These are phyloP conservation scores for Malus hybrid DNA, from an alignment of 331 rosid species.

Conservation along the genomic window DNA sequence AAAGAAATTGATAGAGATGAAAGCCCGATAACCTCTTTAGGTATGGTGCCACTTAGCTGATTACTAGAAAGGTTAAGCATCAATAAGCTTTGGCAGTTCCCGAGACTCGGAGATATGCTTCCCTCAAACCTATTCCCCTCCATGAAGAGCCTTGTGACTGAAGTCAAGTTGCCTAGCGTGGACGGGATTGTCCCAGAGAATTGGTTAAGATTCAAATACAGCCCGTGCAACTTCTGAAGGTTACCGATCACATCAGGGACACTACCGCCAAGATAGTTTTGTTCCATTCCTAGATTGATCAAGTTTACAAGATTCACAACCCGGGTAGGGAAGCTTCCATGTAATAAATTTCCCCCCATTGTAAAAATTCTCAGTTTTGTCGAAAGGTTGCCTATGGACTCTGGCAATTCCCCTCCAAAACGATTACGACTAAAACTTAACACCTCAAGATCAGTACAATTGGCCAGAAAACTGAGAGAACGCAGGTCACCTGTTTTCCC, in stretches of 20 bases:
- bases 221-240: background rate
- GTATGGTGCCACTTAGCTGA: slow-evolving; percentile 4
- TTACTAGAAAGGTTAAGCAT: background rate
- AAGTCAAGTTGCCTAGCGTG: background rate
- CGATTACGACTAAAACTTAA: background rate
- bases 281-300: background rate
- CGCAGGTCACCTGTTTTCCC: background rate
- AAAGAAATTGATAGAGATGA: slow-evolving; percentile 2
- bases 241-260: background rate
- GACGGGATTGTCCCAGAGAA: background rate
- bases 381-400: background rate
- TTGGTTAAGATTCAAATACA: background rate
- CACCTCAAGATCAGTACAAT: background rate
- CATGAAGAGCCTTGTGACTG: background rate
- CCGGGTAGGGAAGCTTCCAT: background rate
- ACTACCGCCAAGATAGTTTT: background rate
- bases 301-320: background rate
- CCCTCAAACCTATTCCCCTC: slow-evolving; percentile 9
- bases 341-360: background rate
- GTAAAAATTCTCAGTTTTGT: background rate
- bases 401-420: background rate
- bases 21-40: slow-evolving; percentile 1
- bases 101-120: slow-evolving; percentile 8
- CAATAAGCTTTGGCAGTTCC: slow-evolving; percentile 4
- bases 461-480: background rate